Percentiles rank a stretch among this genome's conserved stretches.
Evolutionary conservation across 2,329 filamentous ascomycete genomes (phyloP).

Genomic region (Cercospora nicotianae): DNA sequence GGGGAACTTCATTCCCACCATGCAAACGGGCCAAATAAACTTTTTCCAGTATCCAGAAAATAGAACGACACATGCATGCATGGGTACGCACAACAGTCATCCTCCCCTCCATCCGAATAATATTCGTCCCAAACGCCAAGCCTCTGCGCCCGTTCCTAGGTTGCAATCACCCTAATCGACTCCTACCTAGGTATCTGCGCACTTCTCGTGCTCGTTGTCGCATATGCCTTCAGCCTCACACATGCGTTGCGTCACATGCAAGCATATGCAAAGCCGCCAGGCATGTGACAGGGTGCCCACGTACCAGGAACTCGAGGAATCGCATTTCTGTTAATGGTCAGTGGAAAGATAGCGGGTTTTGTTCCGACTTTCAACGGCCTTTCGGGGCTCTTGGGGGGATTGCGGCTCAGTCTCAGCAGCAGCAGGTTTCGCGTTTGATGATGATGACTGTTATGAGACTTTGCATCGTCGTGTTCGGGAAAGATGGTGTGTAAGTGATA

Average conservation of each 20-base stretch:
- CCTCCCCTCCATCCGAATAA: not conserved
- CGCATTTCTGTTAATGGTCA: not conserved
- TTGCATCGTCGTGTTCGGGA: not conserved
- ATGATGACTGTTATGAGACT: not conserved
- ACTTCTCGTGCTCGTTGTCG: conserved; percentile 4
- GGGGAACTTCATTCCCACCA: not conserved
- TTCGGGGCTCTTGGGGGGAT: not conserved
- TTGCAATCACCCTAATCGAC: no score
- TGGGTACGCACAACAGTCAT: not conserved
- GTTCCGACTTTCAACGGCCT: not conserved
- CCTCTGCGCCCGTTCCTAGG: no score
- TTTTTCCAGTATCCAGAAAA: not conserved
- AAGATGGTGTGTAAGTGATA: not conserved
- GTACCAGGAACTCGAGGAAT: not conserved
- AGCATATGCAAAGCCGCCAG: not conserved
- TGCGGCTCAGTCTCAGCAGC: not conserved
- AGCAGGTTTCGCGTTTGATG: not conserved
- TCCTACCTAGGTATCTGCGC: no score
- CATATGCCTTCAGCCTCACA: not conserved
- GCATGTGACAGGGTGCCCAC: not conserved
- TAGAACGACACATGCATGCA: not conserved
- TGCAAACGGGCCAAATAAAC: not conserved
- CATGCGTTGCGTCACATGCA: not conserved
- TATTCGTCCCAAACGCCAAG: not conserved
- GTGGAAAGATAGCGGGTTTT: not conserved